A percentile compares a stretch with the other conserved stretches of the same genome.
Conservation (phyloP, 768 basidiomycete genomes). For the Pleurotus ostreatus region DNA sequence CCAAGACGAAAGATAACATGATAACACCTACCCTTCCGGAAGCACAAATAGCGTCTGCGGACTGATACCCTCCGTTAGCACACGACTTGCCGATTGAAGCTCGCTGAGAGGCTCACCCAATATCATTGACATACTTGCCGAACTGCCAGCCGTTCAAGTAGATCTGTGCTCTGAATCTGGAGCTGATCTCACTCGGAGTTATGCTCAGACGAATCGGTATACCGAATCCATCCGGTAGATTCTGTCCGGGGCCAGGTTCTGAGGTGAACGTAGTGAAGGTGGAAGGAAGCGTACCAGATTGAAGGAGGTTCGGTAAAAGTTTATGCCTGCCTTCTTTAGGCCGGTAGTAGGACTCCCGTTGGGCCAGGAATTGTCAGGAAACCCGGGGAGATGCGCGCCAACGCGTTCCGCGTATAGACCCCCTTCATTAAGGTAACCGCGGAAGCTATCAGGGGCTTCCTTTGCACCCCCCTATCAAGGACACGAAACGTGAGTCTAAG, state of each 20-base stretch:
- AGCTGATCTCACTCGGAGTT: constrained; percentile 36
- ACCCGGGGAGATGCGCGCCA: constrained; percentile 48
- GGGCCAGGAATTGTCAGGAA: constrained; percentile 36
- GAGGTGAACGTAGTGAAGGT: neutral
- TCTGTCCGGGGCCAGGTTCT: constrained; percentile 16
- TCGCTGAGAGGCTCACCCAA: constrained; percentile 29
- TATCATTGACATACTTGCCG: constrained; percentile 51
- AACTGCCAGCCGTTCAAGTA: constrained; percentile 51
- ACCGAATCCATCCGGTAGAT: constrained; percentile 35
- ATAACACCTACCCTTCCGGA: constrained; percentile 38
- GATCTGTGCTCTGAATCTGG: constrained; percentile 46
- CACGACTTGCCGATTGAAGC: too few relatives aligned
- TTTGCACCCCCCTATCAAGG: constrained; percentile 31
- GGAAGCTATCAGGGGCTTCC: constrained; percentile 36
- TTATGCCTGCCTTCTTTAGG: constrained; percentile 34
- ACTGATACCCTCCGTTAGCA: constrained; percentile 11
- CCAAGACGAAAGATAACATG: neutral
- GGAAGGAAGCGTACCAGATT: constrained; percentile 24
- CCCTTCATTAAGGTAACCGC: constrained; percentile 50
- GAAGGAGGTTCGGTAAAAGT: constrained; percentile 42
- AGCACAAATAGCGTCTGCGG: constrained; percentile 48
- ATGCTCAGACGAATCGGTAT: constrained; percentile 42
- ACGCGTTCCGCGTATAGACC: constrained; percentile 44
- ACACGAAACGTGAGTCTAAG: neutral
- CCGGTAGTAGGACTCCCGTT: constrained; percentile 27